phyloP scores from a whole-genome alignment of 1,284 basidiomycete species.

The Rhizoctonia solani region DNA sequence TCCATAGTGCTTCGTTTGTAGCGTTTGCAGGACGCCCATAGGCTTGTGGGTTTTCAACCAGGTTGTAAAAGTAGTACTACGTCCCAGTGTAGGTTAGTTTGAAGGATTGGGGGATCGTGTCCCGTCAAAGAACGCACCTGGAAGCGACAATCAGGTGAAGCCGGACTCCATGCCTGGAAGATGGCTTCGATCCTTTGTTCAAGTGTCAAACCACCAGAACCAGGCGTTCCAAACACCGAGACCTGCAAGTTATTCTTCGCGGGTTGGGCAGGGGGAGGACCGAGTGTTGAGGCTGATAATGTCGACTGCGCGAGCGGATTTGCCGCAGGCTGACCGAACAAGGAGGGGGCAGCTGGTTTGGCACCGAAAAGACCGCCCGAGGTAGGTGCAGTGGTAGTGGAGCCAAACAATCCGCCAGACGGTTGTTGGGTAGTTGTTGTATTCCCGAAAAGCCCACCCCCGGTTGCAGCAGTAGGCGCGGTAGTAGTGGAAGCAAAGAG shows the following conservation, averaged over 20 bases:
- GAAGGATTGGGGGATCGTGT: not conserved
- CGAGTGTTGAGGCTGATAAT: conserved; percentile 33
- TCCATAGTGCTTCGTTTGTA: conserved; percentile 76
- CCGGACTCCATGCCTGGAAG: conserved; percentile 72
- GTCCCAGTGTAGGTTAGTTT: not conserved
- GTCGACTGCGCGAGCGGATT: conserved; percentile 9
- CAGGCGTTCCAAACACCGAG: conserved; percentile 44
- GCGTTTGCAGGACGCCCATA: conserved; percentile 78
- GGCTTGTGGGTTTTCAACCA: conserved; percentile 75
- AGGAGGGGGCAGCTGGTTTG: conserved; percentile 34
- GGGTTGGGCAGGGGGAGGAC: conserved; percentile 35
- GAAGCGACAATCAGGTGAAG: conserved; percentile 74
- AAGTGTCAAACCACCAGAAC: conserved; percentile 45
- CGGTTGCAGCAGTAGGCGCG: too few species aligned
- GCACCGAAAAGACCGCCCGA: conserved; percentile 36
- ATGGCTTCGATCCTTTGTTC: conserved; percentile 68
- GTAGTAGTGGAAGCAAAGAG: conserved; percentile 43
- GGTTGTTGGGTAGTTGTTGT: too few species aligned
- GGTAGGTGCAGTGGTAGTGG: conserved; percentile 31
- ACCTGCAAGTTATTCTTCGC: conserved; percentile 43
- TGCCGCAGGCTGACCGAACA: conserved; percentile 44
- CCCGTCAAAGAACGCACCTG: conserved; percentile 58
- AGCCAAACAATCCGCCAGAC: conserved; percentile 39
- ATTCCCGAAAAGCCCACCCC: conserved; percentile 22
- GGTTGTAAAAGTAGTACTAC: conserved; percentile 84